Evolutionary conservation across 164 flowering plant species (phyloP), one percentile per base, ranked within the genome.

Genomic region (Euptelea pleiosperma): DNA sequence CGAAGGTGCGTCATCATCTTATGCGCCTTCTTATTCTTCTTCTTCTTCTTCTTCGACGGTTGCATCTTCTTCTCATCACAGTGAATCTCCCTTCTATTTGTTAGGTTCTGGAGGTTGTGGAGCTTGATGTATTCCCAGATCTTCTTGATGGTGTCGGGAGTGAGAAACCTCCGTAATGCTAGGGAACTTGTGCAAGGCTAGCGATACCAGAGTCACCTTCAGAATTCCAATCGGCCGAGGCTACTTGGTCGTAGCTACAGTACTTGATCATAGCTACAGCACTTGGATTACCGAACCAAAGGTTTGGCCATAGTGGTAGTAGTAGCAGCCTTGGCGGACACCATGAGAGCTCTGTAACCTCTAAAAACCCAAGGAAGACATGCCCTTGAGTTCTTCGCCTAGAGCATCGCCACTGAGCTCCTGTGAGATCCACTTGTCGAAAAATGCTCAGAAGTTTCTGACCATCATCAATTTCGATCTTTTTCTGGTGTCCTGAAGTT

Each of bases 101-200:
- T n/a, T n/a, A 18, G 7, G 3, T 86, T 91, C 89, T 89, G 96
- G 15, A 89, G 89, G 37, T 81, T 70, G 59, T 82, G 63, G 48
- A 52, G 52, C 79, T 86, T 89, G 79, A 89, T 75, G 68, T 89
- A 63, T 6, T 69, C 74, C 96, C 93, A 89, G 61, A 89, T 60
- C 73, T 83, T 72, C 79, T 81, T 86, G 56, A 86, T 75, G 45
- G 86, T 83, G 0, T 77, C 74, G 18, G 78, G n/a, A 44, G 10
- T 91, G 84, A 31, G 93, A 78, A 40, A 67, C 59, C 59, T 84
- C 78, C 0, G 78, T 41, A 21, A 61, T 76, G 8, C 91, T 89
- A 6, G 83, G 62, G 53, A 87, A 77, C 47, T 57, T 35, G 22
- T 62, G 52, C 48, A 85, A 70, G 8, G 74, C 78, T 0, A 82